Conservation (phyloP, 169 alveolate species). For the Perkinsus chesapeaki region DNA sequence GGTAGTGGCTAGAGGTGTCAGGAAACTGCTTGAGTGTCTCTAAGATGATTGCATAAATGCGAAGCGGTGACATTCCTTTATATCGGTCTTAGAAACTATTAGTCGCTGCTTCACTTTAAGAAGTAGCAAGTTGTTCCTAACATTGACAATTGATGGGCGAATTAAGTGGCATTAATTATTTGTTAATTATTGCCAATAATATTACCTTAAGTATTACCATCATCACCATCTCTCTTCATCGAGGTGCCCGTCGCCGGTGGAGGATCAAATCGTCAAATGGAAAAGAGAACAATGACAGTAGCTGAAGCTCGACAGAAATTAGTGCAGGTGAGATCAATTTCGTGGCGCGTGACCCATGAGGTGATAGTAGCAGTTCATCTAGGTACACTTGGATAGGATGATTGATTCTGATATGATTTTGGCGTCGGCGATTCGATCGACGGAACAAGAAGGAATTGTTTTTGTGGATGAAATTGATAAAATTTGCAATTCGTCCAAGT, state of each 20-base stretch:
- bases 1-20: background rate
- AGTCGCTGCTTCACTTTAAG: too few species aligned
- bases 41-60: too few species aligned
- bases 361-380: background rate
- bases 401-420: constrained; percentile 46
- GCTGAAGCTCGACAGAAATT: constrained; percentile 44
- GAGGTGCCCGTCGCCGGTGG: constrained; percentile 7
- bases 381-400: constrained; percentile 25
- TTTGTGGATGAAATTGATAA: constrained; percentile 83
- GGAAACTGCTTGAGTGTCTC: too few species aligned
- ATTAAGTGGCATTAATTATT: too few species aligned
- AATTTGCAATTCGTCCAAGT: constrained; percentile 36
- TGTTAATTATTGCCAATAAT: too few species aligned
- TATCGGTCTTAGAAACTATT: too few species aligned
- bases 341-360: background rate
- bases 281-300: constrained; percentile 36
- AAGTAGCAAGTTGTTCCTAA: too few species aligned
- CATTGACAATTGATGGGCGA: too few species aligned
- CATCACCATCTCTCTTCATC: too few species aligned
- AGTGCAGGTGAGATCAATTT: constrained; percentile 23
- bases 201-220: too few species aligned
- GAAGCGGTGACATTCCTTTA: too few species aligned
- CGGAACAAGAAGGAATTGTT: constrained; percentile 75
- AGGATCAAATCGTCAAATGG: constrained; percentile 28
- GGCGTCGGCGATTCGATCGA: constrained; percentile 55